Conservation (phyloP, 257 asterid genomes). For the Forsythia viridissima region DNA sequence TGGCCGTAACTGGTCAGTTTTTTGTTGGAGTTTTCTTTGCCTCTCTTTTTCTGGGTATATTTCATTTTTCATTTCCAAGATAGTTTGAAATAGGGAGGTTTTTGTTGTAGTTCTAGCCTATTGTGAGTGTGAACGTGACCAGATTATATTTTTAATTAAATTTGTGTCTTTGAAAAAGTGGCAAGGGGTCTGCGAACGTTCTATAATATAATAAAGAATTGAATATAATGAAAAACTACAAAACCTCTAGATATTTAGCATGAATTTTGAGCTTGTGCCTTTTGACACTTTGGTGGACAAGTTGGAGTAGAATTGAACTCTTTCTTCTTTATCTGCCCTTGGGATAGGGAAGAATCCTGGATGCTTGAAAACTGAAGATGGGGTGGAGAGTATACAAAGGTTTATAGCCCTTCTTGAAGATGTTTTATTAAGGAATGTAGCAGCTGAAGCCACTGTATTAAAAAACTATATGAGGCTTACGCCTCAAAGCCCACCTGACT, state of each 20-base stretch:
- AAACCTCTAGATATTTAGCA: neutral
- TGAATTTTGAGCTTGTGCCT: neutral
- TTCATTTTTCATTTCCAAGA: neutral
- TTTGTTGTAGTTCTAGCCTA: neutral
- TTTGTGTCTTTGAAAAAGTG: neutral
- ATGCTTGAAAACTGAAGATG: neutral
- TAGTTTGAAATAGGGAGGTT: neutral
- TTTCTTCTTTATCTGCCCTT: neutral
- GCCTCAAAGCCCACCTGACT: too few species aligned
- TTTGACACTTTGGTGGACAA: neutral
- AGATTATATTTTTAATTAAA: neutral
- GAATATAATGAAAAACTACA: neutral
- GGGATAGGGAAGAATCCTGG: neutral
- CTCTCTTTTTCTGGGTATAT: neutral
- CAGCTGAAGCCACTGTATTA: neutral
- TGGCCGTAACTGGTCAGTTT: constrained; percentile 53
- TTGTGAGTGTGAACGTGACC: neutral
- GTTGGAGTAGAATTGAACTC: neutral
- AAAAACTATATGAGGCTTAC: too few species aligned
- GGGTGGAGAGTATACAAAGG: neutral
- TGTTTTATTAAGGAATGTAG: neutral
- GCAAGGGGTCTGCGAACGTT: neutral
- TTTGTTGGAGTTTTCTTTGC: neutral
- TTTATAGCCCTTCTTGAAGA: neutral
- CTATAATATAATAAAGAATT: neutral